phyloP scores from a whole-genome alignment of 352 stramenopile genomes.

The Lagenidium giganteum region DNA sequence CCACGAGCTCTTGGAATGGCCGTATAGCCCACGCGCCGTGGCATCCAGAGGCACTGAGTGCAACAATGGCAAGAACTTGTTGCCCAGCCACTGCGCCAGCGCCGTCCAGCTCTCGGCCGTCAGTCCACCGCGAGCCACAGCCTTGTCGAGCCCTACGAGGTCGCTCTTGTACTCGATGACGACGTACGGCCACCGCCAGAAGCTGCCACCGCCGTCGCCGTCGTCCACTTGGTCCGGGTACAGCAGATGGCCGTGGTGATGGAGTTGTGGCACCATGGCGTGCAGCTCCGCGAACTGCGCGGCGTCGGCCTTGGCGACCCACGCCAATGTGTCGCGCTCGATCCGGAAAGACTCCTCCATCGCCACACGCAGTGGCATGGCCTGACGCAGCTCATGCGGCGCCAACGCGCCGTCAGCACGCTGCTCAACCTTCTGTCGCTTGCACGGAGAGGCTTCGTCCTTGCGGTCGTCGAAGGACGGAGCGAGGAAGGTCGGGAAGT shows the following conservation, averaged over 20 bases:
- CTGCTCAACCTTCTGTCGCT: slow-evolving; percentile 24
- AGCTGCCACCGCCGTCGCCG: slow-evolving; percentile 45
- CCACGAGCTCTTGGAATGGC: slow-evolving; percentile 62
- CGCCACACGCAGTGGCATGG: slow-evolving; percentile 53
- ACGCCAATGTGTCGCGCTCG: slow-evolving; percentile 46
- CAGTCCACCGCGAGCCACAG: slow-evolving; percentile 47
- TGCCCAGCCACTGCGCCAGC: slow-evolving; percentile 56
- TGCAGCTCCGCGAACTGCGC: slow-evolving; percentile 9
- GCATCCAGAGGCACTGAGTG: slow-evolving; percentile 49
- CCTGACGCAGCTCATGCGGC: slow-evolving; percentile 42
- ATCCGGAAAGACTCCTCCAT: slow-evolving; percentile 80
- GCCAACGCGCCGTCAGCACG: slow-evolving; percentile 34
- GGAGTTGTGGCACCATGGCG: slow-evolving; percentile 37
- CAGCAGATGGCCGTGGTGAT: slow-evolving; percentile 44
- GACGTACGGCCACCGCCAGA: slow-evolving; percentile 86
- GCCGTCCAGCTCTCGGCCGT: slow-evolving; percentile 40
- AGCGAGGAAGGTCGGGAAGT: slow-evolving; percentile 61
- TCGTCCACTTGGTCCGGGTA: slow-evolving; percentile 63
- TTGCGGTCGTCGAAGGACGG: slow-evolving; percentile 30
- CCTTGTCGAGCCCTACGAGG: slow-evolving; percentile 39
- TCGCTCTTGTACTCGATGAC: slow-evolving; percentile 62
- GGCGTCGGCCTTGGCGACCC: background rate
- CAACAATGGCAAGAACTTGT: slow-evolving; percentile 49
- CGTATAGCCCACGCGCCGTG: slow-evolving; percentile 40
- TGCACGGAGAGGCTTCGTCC: background rate